Evolutionary conservation across 768 basidiomycete species (phyloP).

Genomic region (Tulasnella sp.): DNA sequence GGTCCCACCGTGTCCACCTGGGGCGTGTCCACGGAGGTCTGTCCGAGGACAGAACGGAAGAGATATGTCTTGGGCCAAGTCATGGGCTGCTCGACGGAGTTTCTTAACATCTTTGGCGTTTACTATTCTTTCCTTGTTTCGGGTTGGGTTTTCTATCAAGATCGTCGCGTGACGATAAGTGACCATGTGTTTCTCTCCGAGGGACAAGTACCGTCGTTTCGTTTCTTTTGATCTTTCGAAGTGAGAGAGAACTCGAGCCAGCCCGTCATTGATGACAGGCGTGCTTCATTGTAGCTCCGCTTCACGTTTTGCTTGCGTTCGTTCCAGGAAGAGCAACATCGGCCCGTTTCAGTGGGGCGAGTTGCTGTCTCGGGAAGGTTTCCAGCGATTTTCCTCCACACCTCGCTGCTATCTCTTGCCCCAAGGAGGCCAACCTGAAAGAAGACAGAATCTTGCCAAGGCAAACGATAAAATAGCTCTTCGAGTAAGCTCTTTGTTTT

Average conservation of each 20-base stretch:
- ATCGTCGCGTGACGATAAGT: not conserved
- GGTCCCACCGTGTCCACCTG: not conserved
- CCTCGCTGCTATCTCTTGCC: not conserved
- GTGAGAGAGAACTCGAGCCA: not conserved
- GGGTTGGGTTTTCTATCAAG: not conserved
- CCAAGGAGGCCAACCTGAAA: not conserved
- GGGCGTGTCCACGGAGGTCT: not conserved
- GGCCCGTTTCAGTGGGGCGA: not conserved
- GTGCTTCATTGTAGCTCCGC: not conserved
- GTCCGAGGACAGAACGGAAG: not conserved
- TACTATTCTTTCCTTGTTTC: not conserved
- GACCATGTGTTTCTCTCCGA: not conserved
- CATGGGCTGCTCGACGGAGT: not conserved
- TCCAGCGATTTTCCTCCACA: not conserved
- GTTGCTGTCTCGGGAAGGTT: not conserved
- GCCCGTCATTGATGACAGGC: not conserved
- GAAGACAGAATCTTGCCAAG: not conserved
- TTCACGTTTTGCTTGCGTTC: not conserved
- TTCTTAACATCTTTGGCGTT: not conserved
- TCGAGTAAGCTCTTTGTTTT: not conserved
- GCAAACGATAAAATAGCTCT: not conserved
- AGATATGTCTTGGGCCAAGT: not conserved
- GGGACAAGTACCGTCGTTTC: not conserved
- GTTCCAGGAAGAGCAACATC: not conserved
- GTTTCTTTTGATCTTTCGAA: not conserved